Evolutionary conservation across 2,329 filamentous ascomycete genomes (phyloP), one percentile per base, ranked within the genome.

Genomic region (Arthrobotrys megalospora): DNA sequence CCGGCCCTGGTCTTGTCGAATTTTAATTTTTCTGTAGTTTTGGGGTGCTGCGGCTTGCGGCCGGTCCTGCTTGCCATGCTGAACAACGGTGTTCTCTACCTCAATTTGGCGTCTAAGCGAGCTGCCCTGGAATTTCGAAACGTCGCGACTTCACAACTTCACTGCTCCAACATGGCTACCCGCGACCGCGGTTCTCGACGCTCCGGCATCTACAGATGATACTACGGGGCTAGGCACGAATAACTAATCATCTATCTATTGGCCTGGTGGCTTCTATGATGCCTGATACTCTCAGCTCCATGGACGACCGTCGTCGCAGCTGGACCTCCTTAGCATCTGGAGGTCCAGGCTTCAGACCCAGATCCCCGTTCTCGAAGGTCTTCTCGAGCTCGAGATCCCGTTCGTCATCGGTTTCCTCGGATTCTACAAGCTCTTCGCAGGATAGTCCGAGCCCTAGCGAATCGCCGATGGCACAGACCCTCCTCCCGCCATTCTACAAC

Each of bases 401-500:
- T 41, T 60, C 66, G 8, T 58, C 73, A 14, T 77, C 73, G 8
- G 50, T 71, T 11, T 71, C 66, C 6, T 77, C 73, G 6, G 73
- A 77, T 43, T 71, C 66, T 34, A 71, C 73, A 21, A 77, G 66
- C 32, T 77, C 73, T 21, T 77, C 73, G 6, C 73, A 77, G 38
- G 73, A 77, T 50, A 77, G 73, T 55, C 73, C 73, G 60, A 71
- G 73, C 38, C 73, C 66, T 8, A 71, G 66, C 73, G 73, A 77
- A 41, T 77, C 73, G 3, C 73, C 73, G 21, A 77, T 77, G 41
- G 73, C 73, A 16, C 73, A 77, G 52, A 71, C 66, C 80, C 92
- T 91, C 83, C 89, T 88, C 10, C 96, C 96, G 28, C 96, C 96
- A 14, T 98, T 98, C 87, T 99, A 99, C 87, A 96, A 96, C 80